Evolutionary conservation across 1,284 basidiomycete species (phyloP).

Genomic region (Apiotrichum montevideense): DNA sequence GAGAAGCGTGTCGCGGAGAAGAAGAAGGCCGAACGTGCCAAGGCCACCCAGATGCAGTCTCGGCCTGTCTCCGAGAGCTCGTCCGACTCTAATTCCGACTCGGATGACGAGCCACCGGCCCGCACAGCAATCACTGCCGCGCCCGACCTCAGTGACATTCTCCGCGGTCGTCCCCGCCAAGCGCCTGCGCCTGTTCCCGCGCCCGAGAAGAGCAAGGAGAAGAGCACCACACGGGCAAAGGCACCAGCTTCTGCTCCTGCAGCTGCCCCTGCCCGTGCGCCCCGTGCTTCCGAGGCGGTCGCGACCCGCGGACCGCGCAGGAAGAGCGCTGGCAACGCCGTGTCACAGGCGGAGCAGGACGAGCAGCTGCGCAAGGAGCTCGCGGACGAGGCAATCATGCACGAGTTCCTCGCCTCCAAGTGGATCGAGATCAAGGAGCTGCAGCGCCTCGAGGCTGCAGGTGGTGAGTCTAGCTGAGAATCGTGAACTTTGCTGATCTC

Average conservation of each 20-base stretch:
- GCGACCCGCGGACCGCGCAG: not conserved
- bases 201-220: too few species aligned
- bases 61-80: not conserved
- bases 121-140: not conserved
- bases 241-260: too few species aligned
- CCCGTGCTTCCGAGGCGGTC: not conserved
- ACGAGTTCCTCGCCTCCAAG: constrained; percentile 28
- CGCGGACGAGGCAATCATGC: constrained; percentile 14
- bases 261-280: not conserved
- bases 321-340: constrained; percentile 9
- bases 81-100: constrained; percentile 1
- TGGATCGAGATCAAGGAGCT: constrained; percentile 27
- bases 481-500: constrained; percentile 3
- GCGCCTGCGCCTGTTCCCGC: too few species aligned
- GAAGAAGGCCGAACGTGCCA: too few species aligned
- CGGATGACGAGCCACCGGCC: not conserved
- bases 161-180: not conserved
- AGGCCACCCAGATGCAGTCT: too few species aligned
- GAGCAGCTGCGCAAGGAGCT: constrained; percentile 15
- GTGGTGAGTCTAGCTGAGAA: constrained; percentile 33
- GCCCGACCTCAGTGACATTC: not conserved
- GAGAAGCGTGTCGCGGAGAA: too few species aligned
- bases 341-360: constrained; percentile 4
- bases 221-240: too few species aligned
- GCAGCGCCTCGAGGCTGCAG: constrained; percentile 27